phyloP scores from a whole-genome alignment of 805 yeast species.

The Candida anglica region DNA sequence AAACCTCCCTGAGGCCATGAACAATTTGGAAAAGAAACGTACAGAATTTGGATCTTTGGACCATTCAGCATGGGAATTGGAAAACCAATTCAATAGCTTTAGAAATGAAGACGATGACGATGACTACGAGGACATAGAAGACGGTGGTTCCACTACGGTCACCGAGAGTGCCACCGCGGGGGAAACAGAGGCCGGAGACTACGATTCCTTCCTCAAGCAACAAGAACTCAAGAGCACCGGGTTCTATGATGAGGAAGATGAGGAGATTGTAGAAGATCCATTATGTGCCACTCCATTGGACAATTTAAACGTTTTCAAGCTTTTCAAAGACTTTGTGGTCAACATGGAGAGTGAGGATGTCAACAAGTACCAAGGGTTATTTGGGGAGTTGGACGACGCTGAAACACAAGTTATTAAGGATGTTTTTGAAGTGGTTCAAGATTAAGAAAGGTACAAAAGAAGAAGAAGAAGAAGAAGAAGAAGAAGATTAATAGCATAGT shows the following conservation, averaged over 20 bases:
- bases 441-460: no score
- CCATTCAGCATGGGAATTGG: conserved; percentile 8
- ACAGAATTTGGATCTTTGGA: conserved; percentile 42
- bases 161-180: neutral
- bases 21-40: conserved; percentile 58
- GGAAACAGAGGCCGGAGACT: conserved; percentile 12
- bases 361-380: conserved; percentile 43
- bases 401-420: conserved; percentile 5
- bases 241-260: conserved; percentile 47
- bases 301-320: conserved; percentile 59
- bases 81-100: conserved; percentile 8
- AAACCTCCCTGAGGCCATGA: conserved; percentile 69
- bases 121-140: conserved; percentile 7
- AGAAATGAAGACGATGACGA: conserved; percentile 5
- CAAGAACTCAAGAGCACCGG: conserved; percentile 17
- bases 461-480: no score
- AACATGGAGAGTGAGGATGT: conserved; percentile 44
- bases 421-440: conserved; percentile 4
- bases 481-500: no score
- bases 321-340: conserved; percentile 54
- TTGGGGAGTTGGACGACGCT: conserved; percentile 20
- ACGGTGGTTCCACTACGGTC: neutral
- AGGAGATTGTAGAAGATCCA: conserved; percentile 71
- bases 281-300: conserved; percentile 76
- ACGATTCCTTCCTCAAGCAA: conserved; percentile 16